Conservation (phyloP, 768 basidiomycete species). For the Russula ochroleuca region DNA sequence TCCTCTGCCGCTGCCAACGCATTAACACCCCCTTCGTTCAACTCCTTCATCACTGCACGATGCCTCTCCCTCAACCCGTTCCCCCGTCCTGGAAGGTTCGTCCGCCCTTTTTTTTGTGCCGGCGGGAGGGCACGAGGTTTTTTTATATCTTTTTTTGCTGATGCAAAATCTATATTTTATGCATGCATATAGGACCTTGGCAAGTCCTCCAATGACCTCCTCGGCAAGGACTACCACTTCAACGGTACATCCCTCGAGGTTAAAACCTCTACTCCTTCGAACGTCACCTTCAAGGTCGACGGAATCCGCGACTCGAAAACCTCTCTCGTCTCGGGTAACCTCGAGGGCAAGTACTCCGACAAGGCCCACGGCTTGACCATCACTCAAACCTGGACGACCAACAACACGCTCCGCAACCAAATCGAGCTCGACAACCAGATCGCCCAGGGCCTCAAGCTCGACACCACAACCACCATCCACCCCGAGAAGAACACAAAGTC, state of each 20-base stretch:
- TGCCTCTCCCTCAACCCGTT: conserved; percentile 93
- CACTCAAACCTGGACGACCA: conserved; percentile 94
- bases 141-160: background rate
- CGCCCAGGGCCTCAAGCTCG: conserved; percentile 96
- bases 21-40: conserved; percentile 8
- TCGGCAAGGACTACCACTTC: conserved; percentile 90
- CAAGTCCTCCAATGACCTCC: conserved; percentile 94
- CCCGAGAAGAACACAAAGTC: conserved; percentile 86
- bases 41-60: conserved; percentile 33
- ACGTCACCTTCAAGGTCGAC: conserved; percentile 90
- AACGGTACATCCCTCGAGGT: conserved; percentile 68
- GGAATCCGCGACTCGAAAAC: conserved; percentile 77
- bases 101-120: background rate
- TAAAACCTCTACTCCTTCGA: conserved; percentile 84
- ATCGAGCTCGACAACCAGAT: conserved; percentile 96
- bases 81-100: conserved; percentile 94
- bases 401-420: conserved; percentile 86
- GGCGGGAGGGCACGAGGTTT: background rate
- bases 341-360: conserved; percentile 94
- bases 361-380: conserved; percentile 88
- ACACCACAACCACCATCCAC: conserved; percentile 74
- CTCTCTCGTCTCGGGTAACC: conserved; percentile 73
- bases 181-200: conserved; percentile 70
- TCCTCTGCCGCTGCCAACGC: conserved; percentile 31
- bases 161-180: background rate